These are phyloP conservation scores for Amaranthus cruentus DNA, from an alignment of 148 eudicot species.

Conservation along the genomic window DNA sequence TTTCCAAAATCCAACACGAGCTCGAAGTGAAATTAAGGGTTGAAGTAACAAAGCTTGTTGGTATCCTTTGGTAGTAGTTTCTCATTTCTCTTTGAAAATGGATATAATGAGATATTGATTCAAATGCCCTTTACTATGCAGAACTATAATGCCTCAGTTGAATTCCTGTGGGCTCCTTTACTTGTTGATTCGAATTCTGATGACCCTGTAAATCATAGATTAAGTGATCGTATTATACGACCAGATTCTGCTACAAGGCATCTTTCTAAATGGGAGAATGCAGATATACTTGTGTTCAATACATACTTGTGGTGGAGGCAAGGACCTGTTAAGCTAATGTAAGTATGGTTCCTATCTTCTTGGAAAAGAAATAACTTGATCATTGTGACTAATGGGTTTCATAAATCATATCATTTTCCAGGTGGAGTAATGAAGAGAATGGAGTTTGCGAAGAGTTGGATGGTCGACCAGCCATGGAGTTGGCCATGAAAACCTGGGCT, in stretches of 20 bases:
- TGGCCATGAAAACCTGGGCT: conserved; percentile 96
- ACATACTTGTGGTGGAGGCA: conserved; percentile 95
- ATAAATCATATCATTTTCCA: conserved; percentile 23
- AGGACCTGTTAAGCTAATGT: conserved; percentile 80
- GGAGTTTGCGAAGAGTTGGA: conserved; percentile 77
- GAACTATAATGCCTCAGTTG: conserved; percentile 88
- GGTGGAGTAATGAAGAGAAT: conserved; percentile 68
- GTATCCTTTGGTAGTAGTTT: not conserved
- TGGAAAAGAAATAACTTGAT: not conserved
- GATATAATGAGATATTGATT: conserved; percentile 6
- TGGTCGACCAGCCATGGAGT: conserved; percentile 73
- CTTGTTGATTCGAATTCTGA: conserved; percentile 89
- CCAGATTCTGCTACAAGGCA: conserved; percentile 79
- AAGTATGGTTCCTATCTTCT: conserved; percentile 30
- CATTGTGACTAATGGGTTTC: not conserved
- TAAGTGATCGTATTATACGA: conserved; percentile 67
- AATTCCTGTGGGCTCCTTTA: conserved; percentile 91
- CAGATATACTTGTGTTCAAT: conserved; percentile 80
- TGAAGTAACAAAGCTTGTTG: not conserved
- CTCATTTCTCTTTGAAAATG: not conserved
- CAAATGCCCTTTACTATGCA: conserved; percentile 20
- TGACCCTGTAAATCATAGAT: conserved; percentile 81
- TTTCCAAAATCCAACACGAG: no score
- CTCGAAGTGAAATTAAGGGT: not conserved
- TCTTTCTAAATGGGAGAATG: conserved; percentile 68